Evolutionary conservation across 768 basidiomycete genomes (phyloP).

Genomic region (Agrocybe pediades): DNA sequence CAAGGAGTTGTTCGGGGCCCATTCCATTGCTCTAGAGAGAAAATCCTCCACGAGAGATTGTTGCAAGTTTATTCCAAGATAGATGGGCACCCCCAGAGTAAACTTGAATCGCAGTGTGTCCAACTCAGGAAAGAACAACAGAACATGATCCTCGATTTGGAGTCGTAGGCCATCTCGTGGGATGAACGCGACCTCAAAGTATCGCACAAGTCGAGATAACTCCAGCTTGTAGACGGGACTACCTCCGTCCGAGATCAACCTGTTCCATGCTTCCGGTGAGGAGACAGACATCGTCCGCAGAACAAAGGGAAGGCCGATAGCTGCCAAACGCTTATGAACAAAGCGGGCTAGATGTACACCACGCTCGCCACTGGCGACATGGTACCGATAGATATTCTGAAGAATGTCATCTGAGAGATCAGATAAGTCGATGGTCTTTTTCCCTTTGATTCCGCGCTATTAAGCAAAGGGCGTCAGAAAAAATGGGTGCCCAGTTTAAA

Average conservation of each 20-base stretch:
- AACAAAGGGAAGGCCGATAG: conserved; percentile 14
- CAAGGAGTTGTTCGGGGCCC: conserved; percentile 8
- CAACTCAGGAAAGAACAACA: conserved; percentile 11
- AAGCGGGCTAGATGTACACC: conserved; percentile 6
- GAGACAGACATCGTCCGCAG: conserved; percentile 16
- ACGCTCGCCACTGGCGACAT: not conserved
- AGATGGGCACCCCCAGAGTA: conserved; percentile 8
- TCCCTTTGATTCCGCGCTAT: not conserved
- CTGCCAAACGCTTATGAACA: conserved; percentile 18
- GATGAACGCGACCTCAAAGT: conserved; percentile 16
- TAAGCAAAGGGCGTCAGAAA: not conserved
- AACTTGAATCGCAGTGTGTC: conserved; percentile 20
- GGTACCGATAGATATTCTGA: conserved; percentile 9
- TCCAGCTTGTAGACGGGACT: conserved; percentile 16
- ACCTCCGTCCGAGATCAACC: conserved; percentile 9
- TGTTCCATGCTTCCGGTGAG: conserved; percentile 10
- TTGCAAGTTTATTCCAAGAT: conserved; percentile 3
- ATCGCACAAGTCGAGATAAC: conserved; percentile 13
- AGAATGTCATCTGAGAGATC: conserved; percentile 14
- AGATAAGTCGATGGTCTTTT: not conserved
- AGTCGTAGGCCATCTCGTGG: conserved; percentile 9
- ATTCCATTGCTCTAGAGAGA: conserved; percentile 5
- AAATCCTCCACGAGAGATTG: conserved; percentile 11
- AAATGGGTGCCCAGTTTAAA: not conserved
- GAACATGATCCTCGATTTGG: conserved; percentile 1